phyloP scores from a whole-genome alignment of 2,329 filamentous ascomycete species.

The Cercospora canescens region DNA sequence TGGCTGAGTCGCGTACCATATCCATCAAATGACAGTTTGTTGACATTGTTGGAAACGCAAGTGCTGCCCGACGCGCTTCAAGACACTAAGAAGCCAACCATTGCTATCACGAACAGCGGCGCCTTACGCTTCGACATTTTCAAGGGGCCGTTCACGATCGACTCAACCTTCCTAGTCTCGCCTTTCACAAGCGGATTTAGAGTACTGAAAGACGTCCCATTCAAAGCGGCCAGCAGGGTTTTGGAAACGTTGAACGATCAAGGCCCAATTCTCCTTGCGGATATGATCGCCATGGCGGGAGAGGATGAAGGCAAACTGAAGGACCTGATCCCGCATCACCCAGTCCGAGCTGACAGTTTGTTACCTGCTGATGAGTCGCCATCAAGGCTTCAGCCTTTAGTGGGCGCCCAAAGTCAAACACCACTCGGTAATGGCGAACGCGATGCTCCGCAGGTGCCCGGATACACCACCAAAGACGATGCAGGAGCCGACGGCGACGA shows the following conservation, averaged over 20 bases:
- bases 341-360: slow-evolving; percentile 20
- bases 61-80: slow-evolving; percentile 63
- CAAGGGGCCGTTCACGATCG: slow-evolving; percentile 84
- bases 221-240: slow-evolving; percentile 69
- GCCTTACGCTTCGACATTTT: slow-evolving; percentile 95
- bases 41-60: slow-evolving; percentile 73
- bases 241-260: slow-evolving; percentile 59
- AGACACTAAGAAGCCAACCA: slow-evolving; percentile 53
- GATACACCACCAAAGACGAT: slow-evolving; percentile 90
- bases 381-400: not conserved
- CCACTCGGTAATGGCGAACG: slow-evolving; percentile 15
- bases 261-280: slow-evolving; percentile 49
- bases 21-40: slow-evolving; percentile 72
- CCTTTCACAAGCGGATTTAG: slow-evolving; percentile 81
- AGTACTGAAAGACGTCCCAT: slow-evolving; percentile 79
- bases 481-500: slow-evolving; percentile 84
- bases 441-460: slow-evolving; percentile 52
- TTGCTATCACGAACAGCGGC: slow-evolving; percentile 85
- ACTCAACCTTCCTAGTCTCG: slow-evolving; percentile 81
- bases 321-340: slow-evolving; percentile 18
- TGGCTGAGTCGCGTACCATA: slow-evolving; percentile 83
- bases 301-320: slow-evolving; percentile 10
- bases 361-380: slow-evolving; percentile 10
- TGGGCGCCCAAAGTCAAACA: slow-evolving; percentile 5
- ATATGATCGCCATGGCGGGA: slow-evolving; percentile 26